Percentiles rank a stretch among this genome's conserved stretches.
Evolutionary conservation across 495 filamentous ascomycete species (phyloP).

Genomic region (Parathielavia hyrcaniae): DNA sequence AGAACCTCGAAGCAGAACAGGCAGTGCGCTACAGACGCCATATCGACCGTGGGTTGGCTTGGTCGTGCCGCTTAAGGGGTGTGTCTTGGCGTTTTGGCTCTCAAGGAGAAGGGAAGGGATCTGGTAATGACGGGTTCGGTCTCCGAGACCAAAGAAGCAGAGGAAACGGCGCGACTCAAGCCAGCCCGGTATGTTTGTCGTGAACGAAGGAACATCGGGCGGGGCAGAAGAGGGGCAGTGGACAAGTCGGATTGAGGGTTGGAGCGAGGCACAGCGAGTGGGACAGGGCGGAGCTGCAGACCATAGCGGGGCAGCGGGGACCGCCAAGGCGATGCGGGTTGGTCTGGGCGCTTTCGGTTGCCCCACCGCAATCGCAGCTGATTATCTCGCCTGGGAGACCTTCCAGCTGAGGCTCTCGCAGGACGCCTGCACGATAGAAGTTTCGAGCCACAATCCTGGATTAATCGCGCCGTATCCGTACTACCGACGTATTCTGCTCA

Average conservation of each 20-base stretch:
- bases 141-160: neutral
- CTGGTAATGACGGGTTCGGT: neutral
- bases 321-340: slow-evolving; percentile 4
- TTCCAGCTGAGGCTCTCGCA: too few relatives aligned
- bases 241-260: neutral
- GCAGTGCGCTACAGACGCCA: slow-evolving; percentile 81
- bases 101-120: neutral
- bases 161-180: slow-evolving; percentile 8
- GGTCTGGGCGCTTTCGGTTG: too few relatives aligned
- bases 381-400: too few relatives aligned
- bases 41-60: slow-evolving; percentile 33
- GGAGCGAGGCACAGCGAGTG: neutral
- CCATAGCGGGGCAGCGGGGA: too few relatives aligned
- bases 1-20: slow-evolving; percentile 89
- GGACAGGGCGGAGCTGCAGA: neutral
- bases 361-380: too few relatives aligned
- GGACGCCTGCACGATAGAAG: too few relatives aligned
- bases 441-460: neutral
- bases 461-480: too few relatives aligned
- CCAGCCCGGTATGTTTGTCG: slow-evolving; percentile 3
- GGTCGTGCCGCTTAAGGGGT: slow-evolving; percentile 4
- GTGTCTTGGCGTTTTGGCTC: neutral
- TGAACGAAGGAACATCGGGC: neutral
- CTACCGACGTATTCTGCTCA: too few relatives aligned
- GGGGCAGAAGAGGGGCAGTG: slow-evolving; percentile 5